Percentiles rank a stretch among this genome's conserved stretches.
Conservation (phyloP, 208 protist species). For the Trypanosoma platydactyli region DNA sequence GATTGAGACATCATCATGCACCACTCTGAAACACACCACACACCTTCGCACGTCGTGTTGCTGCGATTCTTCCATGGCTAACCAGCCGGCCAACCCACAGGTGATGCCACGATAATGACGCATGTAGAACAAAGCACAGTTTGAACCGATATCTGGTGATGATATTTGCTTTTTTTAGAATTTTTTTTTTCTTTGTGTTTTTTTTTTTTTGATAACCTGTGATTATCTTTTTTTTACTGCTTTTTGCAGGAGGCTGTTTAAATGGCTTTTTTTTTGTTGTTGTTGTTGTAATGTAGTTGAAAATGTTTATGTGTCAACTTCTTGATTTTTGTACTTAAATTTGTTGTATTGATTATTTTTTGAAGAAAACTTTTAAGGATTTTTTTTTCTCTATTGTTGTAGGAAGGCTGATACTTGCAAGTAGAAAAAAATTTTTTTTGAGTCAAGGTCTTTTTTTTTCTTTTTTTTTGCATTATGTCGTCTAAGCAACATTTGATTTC, state of each 20-base stretch:
- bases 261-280: constrained; percentile 22
- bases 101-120: constrained; percentile 14
- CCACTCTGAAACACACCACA: constrained; percentile 24
- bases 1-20: constrained; percentile 39
- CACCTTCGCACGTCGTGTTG: not conserved
- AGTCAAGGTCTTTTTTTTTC: not conserved
- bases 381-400: constrained; percentile 7
- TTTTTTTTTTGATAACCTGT: constrained; percentile 24
- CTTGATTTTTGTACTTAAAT: not conserved
- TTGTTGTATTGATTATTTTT: constrained; percentile 1
- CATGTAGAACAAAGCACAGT: constrained; percentile 24
- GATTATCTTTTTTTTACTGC: too few relatives aligned
- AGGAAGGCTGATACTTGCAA: constrained; percentile 1
- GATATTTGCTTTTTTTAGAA: constrained; percentile 4
- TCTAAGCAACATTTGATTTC: constrained; percentile 75
- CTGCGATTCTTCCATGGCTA: not conserved
- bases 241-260: too few relatives aligned
- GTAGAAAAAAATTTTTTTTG: not conserved
- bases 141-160: constrained; percentile 26
- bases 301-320: not conserved
- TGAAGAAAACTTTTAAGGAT: constrained; percentile 1
- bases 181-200: not conserved
- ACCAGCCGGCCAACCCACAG: not conserved
- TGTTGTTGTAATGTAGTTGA: not conserved
- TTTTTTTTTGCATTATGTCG: constrained; percentile 39